phyloP scores from a whole-genome alignment of 2,329 filamentous ascomycete genomes.

The Madurella mycetomatis region DNA sequence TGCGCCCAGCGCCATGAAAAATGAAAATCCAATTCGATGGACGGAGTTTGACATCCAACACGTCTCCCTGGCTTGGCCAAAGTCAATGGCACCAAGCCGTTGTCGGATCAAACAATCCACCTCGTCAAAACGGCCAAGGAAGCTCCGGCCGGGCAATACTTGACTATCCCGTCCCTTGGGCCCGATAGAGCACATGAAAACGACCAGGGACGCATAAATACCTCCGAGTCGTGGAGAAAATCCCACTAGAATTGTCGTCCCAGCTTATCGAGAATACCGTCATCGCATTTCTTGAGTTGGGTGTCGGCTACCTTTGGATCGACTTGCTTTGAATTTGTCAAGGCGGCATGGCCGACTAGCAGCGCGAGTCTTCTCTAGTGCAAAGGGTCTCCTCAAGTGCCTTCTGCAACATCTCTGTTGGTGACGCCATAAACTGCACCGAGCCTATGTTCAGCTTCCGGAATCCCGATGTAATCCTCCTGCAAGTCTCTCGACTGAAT shows the following conservation, averaged over 20 bases:
- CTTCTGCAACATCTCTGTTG: slow-evolving; percentile 22
- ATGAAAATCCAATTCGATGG: neutral
- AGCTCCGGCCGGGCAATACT: neutral
- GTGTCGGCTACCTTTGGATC: slow-evolving; percentile 15
- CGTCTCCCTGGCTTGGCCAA: slow-evolving; percentile 1
- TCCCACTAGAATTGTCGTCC: neutral
- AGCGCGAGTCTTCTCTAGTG: slow-evolving; percentile 18
- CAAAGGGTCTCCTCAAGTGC: slow-evolving; percentile 20
- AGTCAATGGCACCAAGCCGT: neutral
- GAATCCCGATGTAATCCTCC: neutral
- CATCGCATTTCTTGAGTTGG: neutral
- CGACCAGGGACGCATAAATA: slow-evolving; percentile 3
- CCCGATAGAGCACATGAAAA: neutral
- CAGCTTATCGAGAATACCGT: slow-evolving; percentile 1
- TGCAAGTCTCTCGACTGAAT: neutral
- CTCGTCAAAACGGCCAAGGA: neutral
- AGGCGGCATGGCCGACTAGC: slow-evolving; percentile 18
- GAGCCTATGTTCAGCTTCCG: slow-evolving; percentile 4
- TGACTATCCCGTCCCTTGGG: slow-evolving; percentile 11
- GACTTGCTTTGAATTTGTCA: slow-evolving; percentile 4
- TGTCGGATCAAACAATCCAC: neutral
- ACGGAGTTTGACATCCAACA: slow-evolving; percentile 2
- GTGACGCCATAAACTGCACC: slow-evolving; percentile 8
- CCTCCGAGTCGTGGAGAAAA: neutral
- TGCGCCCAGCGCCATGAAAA: slow-evolving; percentile 1